Evolutionary conservation across 495 filamentous ascomycete species (phyloP).

Genomic region (Podospora sp.): DNA sequence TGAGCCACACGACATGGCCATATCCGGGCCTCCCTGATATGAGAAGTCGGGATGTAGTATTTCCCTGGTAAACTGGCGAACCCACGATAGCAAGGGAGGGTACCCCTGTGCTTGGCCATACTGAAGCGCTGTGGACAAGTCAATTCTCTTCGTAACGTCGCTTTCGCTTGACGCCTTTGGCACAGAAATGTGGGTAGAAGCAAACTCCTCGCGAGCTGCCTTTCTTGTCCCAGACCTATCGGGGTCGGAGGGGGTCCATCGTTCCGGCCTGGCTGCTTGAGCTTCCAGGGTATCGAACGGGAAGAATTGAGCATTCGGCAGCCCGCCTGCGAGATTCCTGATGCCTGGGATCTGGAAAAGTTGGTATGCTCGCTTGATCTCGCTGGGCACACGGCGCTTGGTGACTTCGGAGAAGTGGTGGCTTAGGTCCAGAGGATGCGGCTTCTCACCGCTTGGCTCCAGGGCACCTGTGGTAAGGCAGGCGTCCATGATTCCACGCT

Average conservation of each 20-base stretch:
- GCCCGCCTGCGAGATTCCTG: slow-evolving; percentile 87
- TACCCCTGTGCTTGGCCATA: slow-evolving; percentile 82
- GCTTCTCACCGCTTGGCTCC: slow-evolving; percentile 30
- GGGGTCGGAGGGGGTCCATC: slow-evolving; percentile 60
- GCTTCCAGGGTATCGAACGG: slow-evolving; percentile 90
- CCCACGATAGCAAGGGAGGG: slow-evolving; percentile 69
- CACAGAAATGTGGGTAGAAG: slow-evolving; percentile 61
- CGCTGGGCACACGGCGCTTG: slow-evolving; percentile 62
- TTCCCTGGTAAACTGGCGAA: slow-evolving; percentile 74
- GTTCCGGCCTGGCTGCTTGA: slow-evolving; percentile 68
- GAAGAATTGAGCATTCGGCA: slow-evolving; percentile 80
- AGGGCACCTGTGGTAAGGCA: background rate
- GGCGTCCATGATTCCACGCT: slow-evolving; percentile 3
- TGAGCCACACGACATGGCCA: slow-evolving; percentile 73
- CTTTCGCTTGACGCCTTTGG: slow-evolving; percentile 63
- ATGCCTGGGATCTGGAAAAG: slow-evolving; percentile 81
- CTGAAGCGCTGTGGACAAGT: slow-evolving; percentile 79
- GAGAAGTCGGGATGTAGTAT: slow-evolving; percentile 79
- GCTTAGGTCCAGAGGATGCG: slow-evolving; percentile 69
- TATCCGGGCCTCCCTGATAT: slow-evolving; percentile 73
- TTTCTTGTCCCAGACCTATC: slow-evolving; percentile 1
- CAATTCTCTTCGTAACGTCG: slow-evolving; percentile 67
- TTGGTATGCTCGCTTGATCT: slow-evolving; percentile 80
- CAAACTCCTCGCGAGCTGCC: too few species aligned
- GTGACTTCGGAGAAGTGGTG: slow-evolving; percentile 75